Conservation (phyloP, 768 basidiomycete species). For the Phylloporus rhodoxanthus region DNA sequence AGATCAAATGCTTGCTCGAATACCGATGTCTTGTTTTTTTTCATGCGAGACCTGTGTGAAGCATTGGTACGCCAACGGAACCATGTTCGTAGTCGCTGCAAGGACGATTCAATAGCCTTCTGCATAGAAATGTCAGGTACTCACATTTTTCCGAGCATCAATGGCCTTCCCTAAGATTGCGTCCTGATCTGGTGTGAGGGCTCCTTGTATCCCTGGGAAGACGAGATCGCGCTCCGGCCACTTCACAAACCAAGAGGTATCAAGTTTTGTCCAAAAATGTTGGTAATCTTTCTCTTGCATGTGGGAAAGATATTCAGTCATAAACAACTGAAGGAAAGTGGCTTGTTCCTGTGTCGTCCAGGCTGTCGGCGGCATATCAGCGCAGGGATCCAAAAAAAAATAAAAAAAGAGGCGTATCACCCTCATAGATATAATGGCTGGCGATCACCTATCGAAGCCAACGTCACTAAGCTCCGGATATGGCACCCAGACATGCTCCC, state of each 20-base stretch:
- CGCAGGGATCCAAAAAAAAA: not conserved
- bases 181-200: not conserved
- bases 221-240: too few relatives aligned
- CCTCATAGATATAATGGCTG: too few relatives aligned
- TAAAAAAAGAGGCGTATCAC: not conserved
- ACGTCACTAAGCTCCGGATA: too few relatives aligned
- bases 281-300: not conserved
- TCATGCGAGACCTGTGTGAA: not conserved
- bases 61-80: not conserved
- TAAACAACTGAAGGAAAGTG: not conserved
- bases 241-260: too few relatives aligned
- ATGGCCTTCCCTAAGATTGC: not conserved
- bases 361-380: not conserved
- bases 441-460: too few relatives aligned
- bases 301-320: not conserved
- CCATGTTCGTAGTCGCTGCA: conserved; percentile 1
- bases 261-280: too few relatives aligned
- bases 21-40: not conserved
- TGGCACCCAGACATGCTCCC: too few relatives aligned
- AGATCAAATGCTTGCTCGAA: not conserved
- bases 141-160: not conserved
- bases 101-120: not conserved
- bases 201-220: not conserved
- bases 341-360: not conserved
- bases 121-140: not conserved